Conservation (phyloP, 192 early-diverging fungal species). For the Jimgerdemannia lactiflua region DNA sequence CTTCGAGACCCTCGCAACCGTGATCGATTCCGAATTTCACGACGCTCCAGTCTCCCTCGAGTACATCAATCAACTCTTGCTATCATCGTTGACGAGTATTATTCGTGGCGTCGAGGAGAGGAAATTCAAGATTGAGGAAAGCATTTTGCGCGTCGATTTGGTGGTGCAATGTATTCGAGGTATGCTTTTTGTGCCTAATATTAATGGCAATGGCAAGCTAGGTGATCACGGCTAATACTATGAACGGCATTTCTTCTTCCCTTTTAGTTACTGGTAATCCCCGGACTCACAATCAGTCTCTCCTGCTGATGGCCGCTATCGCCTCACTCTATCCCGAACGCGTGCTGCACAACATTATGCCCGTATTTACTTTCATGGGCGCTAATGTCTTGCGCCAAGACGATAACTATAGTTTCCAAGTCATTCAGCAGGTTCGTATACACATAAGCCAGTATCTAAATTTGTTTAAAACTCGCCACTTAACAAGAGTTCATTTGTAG, state of each 20-base stretch:
- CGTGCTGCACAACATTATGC: conserved; percentile 93
- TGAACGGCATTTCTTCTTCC: neutral
- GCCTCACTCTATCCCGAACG: conserved; percentile 76
- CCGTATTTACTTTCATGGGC: conserved; percentile 98
- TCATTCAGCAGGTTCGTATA: conserved; percentile 66
- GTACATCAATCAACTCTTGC: conserved; percentile 85
- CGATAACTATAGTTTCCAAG: conserved; percentile 94
- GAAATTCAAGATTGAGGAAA: conserved; percentile 50
- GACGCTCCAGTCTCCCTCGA: conserved; percentile 63
- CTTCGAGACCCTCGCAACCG: conserved; percentile 65
- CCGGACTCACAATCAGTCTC: conserved; percentile 89
- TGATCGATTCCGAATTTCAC: conserved; percentile 51
- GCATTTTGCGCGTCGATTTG: conserved; percentile 76
- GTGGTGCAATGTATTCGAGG: conserved; percentile 84
- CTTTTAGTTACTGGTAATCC: conserved; percentile 73
- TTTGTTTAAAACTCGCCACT: no score
- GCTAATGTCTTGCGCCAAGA: conserved; percentile 93
- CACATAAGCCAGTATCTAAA: neutral
- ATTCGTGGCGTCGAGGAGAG: conserved; percentile 39
- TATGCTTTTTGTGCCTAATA: neutral
- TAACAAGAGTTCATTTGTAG: neutral
- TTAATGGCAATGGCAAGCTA: neutral
- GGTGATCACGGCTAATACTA: neutral
- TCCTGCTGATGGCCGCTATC: conserved; percentile 85
- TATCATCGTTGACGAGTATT: conserved; percentile 61